Evolutionary conservation across 148 eudicot species (phyloP), one percentile per base, ranked within the genome.

Genomic region (Silene conica): DNA sequence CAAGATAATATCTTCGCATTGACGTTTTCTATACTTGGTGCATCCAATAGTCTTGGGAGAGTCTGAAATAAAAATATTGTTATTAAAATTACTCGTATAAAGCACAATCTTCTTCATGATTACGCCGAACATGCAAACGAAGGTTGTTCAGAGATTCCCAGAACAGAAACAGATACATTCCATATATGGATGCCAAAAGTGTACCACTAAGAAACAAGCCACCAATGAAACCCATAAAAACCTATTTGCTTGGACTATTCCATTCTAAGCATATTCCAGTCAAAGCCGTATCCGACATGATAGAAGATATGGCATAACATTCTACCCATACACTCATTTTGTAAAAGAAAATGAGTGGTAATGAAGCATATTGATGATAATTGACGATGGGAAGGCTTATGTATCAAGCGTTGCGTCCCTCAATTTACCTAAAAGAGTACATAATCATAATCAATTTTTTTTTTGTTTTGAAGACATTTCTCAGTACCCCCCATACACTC

Each of bases 41-140:
- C 91, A 74, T 95, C 97, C 77, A 95, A 78, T 58, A 89, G 85
- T 81, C 92, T 85, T 14, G 99, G 99, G 70, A 92, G 81, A 64
- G 92, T 89, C 99, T 95, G 87, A 48, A 60, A 62, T 52, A 52
- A 70, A 61, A 34, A 12, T 23, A 13, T 65, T 9, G 52, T 67
- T 34, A 6, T 0, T 11, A 34, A 34, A 13, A 34, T 21, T 34
- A 16, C 8, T 65, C 3, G 5, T 6, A 65, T 14, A 28, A n/a
- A n/a, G 34, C 46, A 64, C 48, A 64, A 18, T 22, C 10, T 31
- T 0, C 7, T n/a, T 10, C 22, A 31, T 10, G 28, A 60, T 19
- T n/a, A 23, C 64, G 23, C 64, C 20, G 15, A 16, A 43, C 68
- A 64, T 31, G 45, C 19, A 63, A 2, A 64, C 19, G 46, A 31